A percentile compares a stretch with the other conserved stretches of the same genome.
Evolutionary conservation across 192 early-diverging fungal genomes (phyloP).

Genomic region (Geranomyces variabilis): DNA sequence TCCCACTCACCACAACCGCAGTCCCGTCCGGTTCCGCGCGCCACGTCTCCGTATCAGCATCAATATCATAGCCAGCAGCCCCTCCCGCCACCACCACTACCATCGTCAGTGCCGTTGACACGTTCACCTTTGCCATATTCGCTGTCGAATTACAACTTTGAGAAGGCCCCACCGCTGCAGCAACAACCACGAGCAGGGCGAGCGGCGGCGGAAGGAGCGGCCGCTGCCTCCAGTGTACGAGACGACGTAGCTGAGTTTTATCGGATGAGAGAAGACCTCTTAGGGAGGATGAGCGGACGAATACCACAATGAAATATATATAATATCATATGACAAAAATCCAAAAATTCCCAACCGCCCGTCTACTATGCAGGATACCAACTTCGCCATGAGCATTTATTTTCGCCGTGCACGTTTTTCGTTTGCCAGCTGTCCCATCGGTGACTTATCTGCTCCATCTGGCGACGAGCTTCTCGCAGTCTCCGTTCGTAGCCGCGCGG

Average conservation of each 20-base stretch:
- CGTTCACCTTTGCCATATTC: not conserved
- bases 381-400: too few relatives aligned
- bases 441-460: too few relatives aligned
- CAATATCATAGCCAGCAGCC: not conserved
- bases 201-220: not conserved
- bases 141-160: not conserved
- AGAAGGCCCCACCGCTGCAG: not conserved
- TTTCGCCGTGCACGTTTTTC: too few relatives aligned
- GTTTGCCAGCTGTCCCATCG: too few relatives aligned
- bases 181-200: not conserved
- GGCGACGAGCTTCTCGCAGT: too few relatives aligned
- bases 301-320: not conserved
- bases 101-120: not conserved
- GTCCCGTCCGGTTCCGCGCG: not conserved
- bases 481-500: too few relatives aligned
- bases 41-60: not conserved
- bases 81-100: not conserved
- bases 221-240: not conserved
- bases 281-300: constrained; percentile 11
- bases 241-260: constrained; percentile 24
- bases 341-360: too few relatives aligned
- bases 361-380: too few relatives aligned
- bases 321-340: too few relatives aligned
- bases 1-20: constrained; percentile 1
- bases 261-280: constrained; percentile 16